Evolutionary conservation across 169 alveolate species (phyloP), one percentile per base, ranked within the genome.

Genomic region (Miamiensis avidus): DNA sequence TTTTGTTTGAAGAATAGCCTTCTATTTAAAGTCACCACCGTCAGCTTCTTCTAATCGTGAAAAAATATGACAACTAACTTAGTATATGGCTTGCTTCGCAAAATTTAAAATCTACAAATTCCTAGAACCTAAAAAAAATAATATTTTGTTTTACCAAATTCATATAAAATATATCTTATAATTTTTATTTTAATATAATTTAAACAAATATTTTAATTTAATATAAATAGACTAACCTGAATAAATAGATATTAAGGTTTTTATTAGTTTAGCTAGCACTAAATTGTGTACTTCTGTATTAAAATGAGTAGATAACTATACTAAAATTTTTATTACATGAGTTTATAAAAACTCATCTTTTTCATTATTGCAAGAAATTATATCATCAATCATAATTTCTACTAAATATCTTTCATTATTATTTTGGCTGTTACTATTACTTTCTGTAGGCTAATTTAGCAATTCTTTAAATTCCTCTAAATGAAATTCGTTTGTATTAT

Each of bases 381-480:
- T 20, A 49, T 49, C 69, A 49, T 49, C 69, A 49, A 49, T 49
- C 20, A 49, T 49, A 49, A 49, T 20, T 49, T 49, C 69, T 11
- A 49, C 69, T 49, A 49, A 49, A 11, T 49, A 20, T 49, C 69
- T 49, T 49, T 49, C 69, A n/a, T n/a, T n/a, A n/a, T 49, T 49
- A 49, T 49, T 49, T 49, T 49, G 26, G 26, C 4, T 49, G 4
- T 20, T 49, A 49, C 4, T 49, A 11, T 49, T 49, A 49, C 77
- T 29, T 28, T 29, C 26, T 32, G 33, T 29, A 1, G 31, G 34
- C 1, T 64, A 31, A 29, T 79, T 74, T 20, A 34, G 76, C 0
- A 49, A 74, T 20, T 79, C 84, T 79, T 79, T 79, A 29, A n/a
- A 79, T 15, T 79, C 84, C 29, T 79, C 84, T 79, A 79, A 79